phyloP scores from a whole-genome alignment of 768 basidiomycete genomes.

The Lactarius pseudohatsudake region DNA sequence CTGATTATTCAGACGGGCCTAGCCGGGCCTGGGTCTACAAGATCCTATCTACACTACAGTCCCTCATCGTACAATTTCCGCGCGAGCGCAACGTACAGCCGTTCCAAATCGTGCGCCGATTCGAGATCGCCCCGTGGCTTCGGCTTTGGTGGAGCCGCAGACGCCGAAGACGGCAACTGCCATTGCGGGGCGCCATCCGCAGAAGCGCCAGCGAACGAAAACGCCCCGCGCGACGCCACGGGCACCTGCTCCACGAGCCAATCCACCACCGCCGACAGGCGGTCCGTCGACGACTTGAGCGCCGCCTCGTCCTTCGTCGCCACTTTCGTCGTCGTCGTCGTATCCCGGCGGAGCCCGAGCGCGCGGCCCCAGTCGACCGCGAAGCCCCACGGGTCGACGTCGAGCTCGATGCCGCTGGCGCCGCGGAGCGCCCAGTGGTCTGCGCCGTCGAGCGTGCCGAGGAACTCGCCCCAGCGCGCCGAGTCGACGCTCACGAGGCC shows the following conservation, averaged over 20 bases:
- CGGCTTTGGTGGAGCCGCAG: conserved; percentile 29
- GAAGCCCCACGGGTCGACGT: conserved; percentile 49
- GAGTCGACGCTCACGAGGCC: conserved; percentile 90
- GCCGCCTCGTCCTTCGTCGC: conserved; percentile 50
- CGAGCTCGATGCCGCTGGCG: conserved; percentile 72
- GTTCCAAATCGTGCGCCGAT: conserved; percentile 76
- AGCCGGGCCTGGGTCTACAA: background rate
- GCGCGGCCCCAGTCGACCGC: conserved; percentile 59
- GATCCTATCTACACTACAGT: conserved; percentile 42
- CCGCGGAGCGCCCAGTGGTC: conserved; percentile 98
- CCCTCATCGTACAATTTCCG: conserved; percentile 94
- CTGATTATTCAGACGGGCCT: background rate
- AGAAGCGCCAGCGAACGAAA: conserved; percentile 9
- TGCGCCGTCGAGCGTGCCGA: conserved; percentile 84
- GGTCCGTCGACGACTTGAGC: conserved; percentile 67
- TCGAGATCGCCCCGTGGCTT: conserved; percentile 50
- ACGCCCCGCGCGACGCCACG: conserved; percentile 19
- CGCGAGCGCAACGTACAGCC: conserved; percentile 86
- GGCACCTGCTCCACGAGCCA: conserved; percentile 72
- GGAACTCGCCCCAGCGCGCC: conserved; percentile 94
- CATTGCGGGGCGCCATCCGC: background rate
- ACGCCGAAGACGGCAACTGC: background rate
- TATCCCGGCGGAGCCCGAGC: conserved; percentile 32
- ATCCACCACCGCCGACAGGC: conserved; percentile 71
- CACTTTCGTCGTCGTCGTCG: background rate